These are phyloP conservation scores for Pseudovirgaria hyperparasitica DNA, from an alignment of 2,329 filamentous ascomycete species.

Conservation along the genomic window DNA sequence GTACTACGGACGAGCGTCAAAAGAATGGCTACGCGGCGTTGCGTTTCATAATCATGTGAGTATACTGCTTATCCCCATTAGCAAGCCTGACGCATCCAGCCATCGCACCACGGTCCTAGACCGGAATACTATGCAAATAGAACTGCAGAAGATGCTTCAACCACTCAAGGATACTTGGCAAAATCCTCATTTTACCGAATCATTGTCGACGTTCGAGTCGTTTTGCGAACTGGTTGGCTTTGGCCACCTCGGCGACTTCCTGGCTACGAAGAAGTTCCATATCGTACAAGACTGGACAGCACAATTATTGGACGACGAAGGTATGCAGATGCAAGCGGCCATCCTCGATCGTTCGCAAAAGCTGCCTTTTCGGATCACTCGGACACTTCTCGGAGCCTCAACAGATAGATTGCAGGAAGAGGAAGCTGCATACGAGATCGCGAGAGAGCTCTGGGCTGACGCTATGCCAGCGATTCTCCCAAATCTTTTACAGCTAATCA, in stretches of 20 bases:
- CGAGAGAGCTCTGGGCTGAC: conserved; percentile 73
- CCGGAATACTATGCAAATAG: conserved; percentile 53
- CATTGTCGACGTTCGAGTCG: conserved; percentile 59
- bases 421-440: conserved; percentile 59
- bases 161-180: conserved; percentile 75
- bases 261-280: conserved; percentile 60
- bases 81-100: conserved; percentile 32
- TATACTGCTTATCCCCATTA: too few relatives aligned
- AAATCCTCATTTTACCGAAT: conserved; percentile 51
- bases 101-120: conserved; percentile 73
- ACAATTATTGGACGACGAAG: conserved; percentile 64
- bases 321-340: conserved; percentile 63
- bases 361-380: conserved; percentile 74
- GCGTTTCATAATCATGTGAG: conserved; percentile 79
- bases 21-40: conserved; percentile 81
- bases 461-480: conserved; percentile 73
- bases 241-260: conserved; percentile 67
- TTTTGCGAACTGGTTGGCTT: conserved; percentile 75
- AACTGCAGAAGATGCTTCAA: conserved; percentile 66
- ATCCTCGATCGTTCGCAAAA: conserved; percentile 63
- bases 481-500: conserved; percentile 71
- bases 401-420: conserved; percentile 76
- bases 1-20: conserved; percentile 66
- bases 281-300: conserved; percentile 72
- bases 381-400: conserved; percentile 82